A percentile compares a stretch with the other conserved stretches of the same genome.
Evolutionary conservation across 345 rosid genomes (phyloP).

Genomic region (Acer campestre): DNA sequence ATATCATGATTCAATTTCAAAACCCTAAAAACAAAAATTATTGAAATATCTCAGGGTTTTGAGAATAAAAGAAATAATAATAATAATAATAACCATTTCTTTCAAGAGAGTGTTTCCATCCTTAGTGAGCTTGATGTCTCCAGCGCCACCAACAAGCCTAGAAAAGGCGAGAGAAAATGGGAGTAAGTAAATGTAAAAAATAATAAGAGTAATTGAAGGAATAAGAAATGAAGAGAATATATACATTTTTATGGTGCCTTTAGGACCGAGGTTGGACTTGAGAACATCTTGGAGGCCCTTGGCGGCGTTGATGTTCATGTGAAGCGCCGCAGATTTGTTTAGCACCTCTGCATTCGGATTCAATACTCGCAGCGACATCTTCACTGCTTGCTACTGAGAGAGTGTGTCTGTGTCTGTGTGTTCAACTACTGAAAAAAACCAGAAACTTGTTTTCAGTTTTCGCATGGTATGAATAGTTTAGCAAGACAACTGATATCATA

Average conservation of each 20-base stretch:
- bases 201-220: not conserved
- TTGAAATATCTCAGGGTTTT: not conserved
- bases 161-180: not conserved
- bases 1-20: not conserved
- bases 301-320: constrained; percentile 98
- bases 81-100: constrained; percentile 66
- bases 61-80: not conserved
- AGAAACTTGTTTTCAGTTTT: not conserved
- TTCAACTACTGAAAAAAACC: not conserved
- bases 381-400: constrained; percentile 17
- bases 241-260: constrained; percentile 97
- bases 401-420: not conserved
- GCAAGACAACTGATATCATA: not conserved
- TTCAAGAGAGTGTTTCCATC: constrained; percentile 95
- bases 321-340: constrained; percentile 97
- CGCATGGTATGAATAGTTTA: not conserved
- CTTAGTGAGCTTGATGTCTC: constrained; percentile 96
- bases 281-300: constrained; percentile 96
- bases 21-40: constrained; percentile 1
- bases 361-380: constrained; percentile 84
- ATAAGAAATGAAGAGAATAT: not conserved
- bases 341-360: constrained; percentile 98
- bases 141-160: constrained; percentile 98
- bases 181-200: not conserved
- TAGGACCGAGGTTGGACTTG: constrained; percentile 93